Evolutionary conservation across 495 filamentous ascomycete species (phyloP), one percentile per base, ranked within the genome.

Genomic region (Penicillium roqueforti): DNA sequence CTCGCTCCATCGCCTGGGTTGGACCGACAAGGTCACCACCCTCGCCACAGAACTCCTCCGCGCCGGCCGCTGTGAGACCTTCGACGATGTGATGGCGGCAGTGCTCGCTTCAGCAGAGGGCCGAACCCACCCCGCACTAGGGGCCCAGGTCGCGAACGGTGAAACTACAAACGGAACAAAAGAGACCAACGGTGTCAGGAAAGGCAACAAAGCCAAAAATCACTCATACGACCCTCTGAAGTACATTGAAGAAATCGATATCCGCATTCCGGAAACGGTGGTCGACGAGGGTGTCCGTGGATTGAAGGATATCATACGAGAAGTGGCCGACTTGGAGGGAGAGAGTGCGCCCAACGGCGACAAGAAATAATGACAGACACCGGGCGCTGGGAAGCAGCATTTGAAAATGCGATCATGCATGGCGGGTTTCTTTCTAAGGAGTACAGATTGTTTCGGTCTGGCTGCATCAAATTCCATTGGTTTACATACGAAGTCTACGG

Each of bases 321-420:
- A 79, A 48, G 72, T 80, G 53, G 72, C 76, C 25, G 68, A 76
- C 9, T 59, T 80, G 32, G 72, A 78, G 31, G 76, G 74, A 25
- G 73, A 79, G 49, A 64, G 53, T 41, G 46, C 52, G 31, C 46
- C 51, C n/a, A 72, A 70, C 18, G 68, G 65, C 28, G 62, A 68
- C 38, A 65, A 62, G 51, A 63, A 66, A 32, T 62, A 55, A 63
- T 25, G 47, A 26, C 18, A 18, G 42, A 13, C 10, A 26, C 28
- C 22, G 26, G 16, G 18, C 14, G 25, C 20, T 46, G 42, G 28
- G 23, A 22, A 45, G 5, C 19, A 47, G 39, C 10, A 47, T 51
- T 20, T 50, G 25, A 32, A 51, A 46, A 56, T 38, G 29, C 29
- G 55, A 40, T 50, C 25, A 43, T 67, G 63, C 63, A 67, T 67